Conservation (phyloP, 257 asterid species). For the Solanum sejunctum region DNA sequence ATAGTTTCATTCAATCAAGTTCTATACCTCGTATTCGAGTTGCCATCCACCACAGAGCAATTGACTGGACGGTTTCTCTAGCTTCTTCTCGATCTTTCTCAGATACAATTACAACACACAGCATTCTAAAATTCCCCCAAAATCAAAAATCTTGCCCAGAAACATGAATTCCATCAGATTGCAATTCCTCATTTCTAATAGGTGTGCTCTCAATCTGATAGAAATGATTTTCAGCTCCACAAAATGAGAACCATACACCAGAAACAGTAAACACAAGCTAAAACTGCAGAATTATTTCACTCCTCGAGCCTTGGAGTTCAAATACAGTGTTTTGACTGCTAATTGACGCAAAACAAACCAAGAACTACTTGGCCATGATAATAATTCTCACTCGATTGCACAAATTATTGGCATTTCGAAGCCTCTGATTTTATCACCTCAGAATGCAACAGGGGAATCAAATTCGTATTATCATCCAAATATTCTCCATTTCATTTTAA, state of each 20-base stretch:
- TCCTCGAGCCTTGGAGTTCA: neutral
- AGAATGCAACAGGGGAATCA: neutral
- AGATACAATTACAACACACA: neutral
- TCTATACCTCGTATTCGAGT: neutral
- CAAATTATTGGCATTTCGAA: neutral
- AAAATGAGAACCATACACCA: neutral
- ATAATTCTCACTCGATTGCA: neutral
- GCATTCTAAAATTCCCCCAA: neutral
- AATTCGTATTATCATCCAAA: neutral
- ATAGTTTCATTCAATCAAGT: neutral
- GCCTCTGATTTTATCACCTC: neutral
- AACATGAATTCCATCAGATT: neutral
- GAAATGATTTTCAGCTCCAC: neutral
- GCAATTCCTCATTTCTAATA: neutral
- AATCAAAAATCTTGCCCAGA: neutral
- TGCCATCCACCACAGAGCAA: neutral
- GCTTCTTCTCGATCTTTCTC: neutral
- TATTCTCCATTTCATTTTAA: neutral
- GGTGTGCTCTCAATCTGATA: neutral
- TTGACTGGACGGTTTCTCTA: neutral
- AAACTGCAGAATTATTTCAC: neutral
- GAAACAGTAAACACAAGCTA: neutral
- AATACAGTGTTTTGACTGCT: neutral
- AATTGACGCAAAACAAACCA: neutral
- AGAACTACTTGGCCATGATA: neutral